These are phyloP conservation scores for Amanita rubescens DNA, from an alignment of 768 basidiomycete species.

Conservation along the genomic window DNA sequence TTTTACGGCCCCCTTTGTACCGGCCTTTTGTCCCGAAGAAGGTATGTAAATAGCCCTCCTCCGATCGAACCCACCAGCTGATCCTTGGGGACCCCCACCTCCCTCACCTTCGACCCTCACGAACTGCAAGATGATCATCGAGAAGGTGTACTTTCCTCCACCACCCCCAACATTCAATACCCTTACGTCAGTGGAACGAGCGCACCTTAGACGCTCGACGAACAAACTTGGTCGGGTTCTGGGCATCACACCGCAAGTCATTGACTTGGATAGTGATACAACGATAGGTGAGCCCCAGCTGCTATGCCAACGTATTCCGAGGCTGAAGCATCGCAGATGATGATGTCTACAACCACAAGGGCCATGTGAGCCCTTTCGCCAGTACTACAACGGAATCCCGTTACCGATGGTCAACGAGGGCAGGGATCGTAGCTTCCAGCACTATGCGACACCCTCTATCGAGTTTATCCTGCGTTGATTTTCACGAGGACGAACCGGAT, in stretches of 20 bases:
- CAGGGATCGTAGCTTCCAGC: background rate
- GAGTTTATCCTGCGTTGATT: background rate
- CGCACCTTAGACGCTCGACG: slow-evolving; percentile 31
- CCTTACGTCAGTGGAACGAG: slow-evolving; percentile 26
- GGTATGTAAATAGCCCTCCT: background rate
- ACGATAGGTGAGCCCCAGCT: background rate
- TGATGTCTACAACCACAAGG: no score
- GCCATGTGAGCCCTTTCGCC: no score
- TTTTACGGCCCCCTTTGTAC: background rate
- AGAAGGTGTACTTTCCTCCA: slow-evolving; percentile 13
- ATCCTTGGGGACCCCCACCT: no score
- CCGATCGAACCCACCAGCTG: background rate
- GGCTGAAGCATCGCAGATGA: background rate
- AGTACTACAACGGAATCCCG: no score
- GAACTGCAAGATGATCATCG: background rate
- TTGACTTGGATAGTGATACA: slow-evolving; percentile 17
- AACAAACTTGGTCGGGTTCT: slow-evolving; percentile 34
- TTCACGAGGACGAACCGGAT: background rate
- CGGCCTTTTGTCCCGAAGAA: background rate
- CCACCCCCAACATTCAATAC: slow-evolving; percentile 36
- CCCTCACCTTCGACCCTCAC: background rate
- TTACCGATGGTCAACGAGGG: background rate
- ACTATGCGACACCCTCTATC: background rate
- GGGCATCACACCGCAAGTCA: slow-evolving; percentile 35
- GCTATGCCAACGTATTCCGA: background rate